These are phyloP conservation scores for Xylariaceae sp. DNA, from an alignment of 2,329 filamentous ascomycete genomes.

Conservation along the genomic window DNA sequence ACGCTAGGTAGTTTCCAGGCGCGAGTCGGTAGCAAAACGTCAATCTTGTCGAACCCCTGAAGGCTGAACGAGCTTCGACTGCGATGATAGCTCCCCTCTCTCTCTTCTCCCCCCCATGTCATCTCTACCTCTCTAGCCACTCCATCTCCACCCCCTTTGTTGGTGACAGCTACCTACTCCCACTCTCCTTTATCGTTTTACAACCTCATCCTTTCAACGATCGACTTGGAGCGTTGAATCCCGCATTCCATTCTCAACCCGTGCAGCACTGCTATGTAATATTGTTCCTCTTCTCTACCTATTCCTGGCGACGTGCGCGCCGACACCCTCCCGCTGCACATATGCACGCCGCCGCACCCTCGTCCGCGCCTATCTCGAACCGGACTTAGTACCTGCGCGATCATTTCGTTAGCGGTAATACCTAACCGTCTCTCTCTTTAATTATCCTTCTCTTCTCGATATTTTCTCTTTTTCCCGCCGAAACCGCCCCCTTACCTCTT, in stretches of 20 bases:
- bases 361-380: neutral
- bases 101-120: neutral
- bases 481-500: neutral
- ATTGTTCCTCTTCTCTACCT: neutral
- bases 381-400: neutral
- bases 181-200: neutral
- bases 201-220: neutral
- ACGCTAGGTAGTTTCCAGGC: neutral
- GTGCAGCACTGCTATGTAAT: neutral
- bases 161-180: neutral
- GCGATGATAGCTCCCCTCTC: neutral
- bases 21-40: neutral
- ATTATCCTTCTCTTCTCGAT: slow-evolving; percentile 1
- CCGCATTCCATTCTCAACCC: neutral
- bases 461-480: neutral
- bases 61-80: neutral
- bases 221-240: neutral
- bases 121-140: neutral
- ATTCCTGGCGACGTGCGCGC: neutral
- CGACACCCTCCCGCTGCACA: neutral
- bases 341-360: neutral
- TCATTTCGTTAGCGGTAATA: slow-evolving; percentile 11
- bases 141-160: neutral
- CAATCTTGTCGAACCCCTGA: neutral
- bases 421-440: slow-evolving; percentile 2